Evolutionary conservation across 768 basidiomycete species (phyloP).

Genomic region (Butyriboletus loyo): DNA sequence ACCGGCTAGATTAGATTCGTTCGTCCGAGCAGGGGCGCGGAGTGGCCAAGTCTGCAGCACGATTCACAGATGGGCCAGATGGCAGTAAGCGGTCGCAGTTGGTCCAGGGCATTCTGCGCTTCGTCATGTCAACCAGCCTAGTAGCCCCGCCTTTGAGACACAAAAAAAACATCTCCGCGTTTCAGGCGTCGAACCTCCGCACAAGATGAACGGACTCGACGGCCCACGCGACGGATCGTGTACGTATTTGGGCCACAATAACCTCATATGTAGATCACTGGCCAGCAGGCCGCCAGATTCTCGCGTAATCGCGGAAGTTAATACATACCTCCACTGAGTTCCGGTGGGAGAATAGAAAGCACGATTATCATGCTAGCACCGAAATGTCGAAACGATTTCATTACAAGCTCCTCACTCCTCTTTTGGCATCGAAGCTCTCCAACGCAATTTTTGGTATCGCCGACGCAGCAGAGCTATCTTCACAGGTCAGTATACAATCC

Average conservation of each 20-base stretch:
- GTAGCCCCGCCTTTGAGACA: constrained; percentile 7
- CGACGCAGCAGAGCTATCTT: constrained; percentile 2
- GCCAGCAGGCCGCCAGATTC: constrained; percentile 8
- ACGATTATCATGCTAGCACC: not conserved
- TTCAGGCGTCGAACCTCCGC: constrained; percentile 32
- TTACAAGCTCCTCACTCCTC: not conserved
- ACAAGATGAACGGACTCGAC: constrained; percentile 27
- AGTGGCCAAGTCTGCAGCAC: constrained; percentile 2
- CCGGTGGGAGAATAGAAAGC: constrained; percentile 6
- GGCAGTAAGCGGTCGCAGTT: not conserved
- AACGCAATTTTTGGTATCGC: not conserved
- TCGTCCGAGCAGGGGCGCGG: constrained; percentile 22
- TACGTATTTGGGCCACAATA: constrained; percentile 19
- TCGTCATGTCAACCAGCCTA: no score
- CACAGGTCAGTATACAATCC: not conserved
- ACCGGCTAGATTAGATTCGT: constrained; percentile 30
- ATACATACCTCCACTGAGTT: constrained; percentile 5
- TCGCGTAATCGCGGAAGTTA: constrained; percentile 32
- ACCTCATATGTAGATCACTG: constrained; percentile 24
- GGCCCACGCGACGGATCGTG: constrained; percentile 18
- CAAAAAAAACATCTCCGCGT: constrained; percentile 27
- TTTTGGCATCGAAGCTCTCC: constrained; percentile 9
- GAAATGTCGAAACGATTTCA: not conserved
- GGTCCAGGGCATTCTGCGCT: no score
- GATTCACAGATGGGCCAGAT: not conserved